These are phyloP conservation scores for Themeda triandra DNA, from an alignment of 176 grass and related monocot genomes.

Conservation along the genomic window DNA sequence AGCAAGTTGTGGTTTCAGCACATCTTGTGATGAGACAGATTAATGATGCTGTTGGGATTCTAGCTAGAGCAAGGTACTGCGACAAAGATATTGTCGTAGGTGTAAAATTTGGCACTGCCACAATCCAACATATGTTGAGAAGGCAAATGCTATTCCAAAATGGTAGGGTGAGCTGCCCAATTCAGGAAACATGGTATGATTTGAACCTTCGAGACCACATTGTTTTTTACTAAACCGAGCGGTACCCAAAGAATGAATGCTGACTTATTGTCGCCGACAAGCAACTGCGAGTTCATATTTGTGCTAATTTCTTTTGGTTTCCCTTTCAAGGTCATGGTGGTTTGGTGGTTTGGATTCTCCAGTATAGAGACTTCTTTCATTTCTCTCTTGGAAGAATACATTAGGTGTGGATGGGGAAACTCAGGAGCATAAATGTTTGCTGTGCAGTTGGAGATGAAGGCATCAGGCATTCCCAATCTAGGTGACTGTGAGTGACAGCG, in stretches of 20 bases:
- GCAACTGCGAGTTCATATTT: too few relatives aligned
- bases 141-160: constrained; percentile 57
- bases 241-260: not conserved
- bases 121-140: constrained; percentile 89
- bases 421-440: too few relatives aligned
- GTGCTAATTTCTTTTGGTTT: too few relatives aligned
- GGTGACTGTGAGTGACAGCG: too few relatives aligned
- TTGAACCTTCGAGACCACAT: not conserved
- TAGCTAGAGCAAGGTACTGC: constrained; percentile 75
- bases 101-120: constrained; percentile 90
- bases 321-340: too few relatives aligned
- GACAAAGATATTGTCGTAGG: constrained; percentile 69
- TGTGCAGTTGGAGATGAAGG: too few relatives aligned
- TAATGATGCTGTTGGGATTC: constrained; percentile 83
- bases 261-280: too few relatives aligned
- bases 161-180: constrained; percentile 62
- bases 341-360: too few relatives aligned
- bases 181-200: constrained; percentile 77
- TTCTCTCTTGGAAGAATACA: too few relatives aligned
- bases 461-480: too few relatives aligned
- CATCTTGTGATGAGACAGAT: constrained; percentile 50
- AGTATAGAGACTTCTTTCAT: too few relatives aligned
- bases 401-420: too few relatives aligned
- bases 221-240: constrained; percentile 11
- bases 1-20: not conserved